A percentile compares a stretch with the other conserved stretches of the same genome.
These are phyloP conservation scores for Gnomoniopsis sp. DNA, from an alignment of 2,329 filamentous ascomycete species.

Conservation along the genomic window DNA sequence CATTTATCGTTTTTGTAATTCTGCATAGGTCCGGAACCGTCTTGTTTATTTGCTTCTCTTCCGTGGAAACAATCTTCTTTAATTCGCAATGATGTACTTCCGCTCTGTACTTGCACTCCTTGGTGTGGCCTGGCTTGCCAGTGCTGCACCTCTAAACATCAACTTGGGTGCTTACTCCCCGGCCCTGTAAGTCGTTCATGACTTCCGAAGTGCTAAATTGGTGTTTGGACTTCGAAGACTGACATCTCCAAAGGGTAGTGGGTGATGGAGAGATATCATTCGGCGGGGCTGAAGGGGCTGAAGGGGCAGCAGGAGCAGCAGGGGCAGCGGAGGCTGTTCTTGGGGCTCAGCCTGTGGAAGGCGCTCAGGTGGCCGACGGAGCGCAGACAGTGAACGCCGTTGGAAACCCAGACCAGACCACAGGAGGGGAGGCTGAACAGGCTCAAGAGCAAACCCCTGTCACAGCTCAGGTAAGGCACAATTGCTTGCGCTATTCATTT, in stretches of 20 bases:
- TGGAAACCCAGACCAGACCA: background rate
- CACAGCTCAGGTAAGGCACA: slow-evolving; percentile 1
- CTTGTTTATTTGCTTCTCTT: background rate
- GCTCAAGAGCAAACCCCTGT: background rate
- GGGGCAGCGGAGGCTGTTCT: slow-evolving; percentile 22
- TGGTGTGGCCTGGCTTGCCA: slow-evolving; percentile 22
- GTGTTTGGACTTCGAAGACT: too few species aligned
- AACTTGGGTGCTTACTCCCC: slow-evolving; percentile 49
- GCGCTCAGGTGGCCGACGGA: background rate
- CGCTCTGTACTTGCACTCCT: slow-evolving; percentile 6
- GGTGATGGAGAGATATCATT: slow-evolving; percentile 51
- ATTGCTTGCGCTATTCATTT: background rate
- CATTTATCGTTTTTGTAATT: background rate
- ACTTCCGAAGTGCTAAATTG: too few species aligned
- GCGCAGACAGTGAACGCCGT: background rate
- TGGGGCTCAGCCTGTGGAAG: background rate
- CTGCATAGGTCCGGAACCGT: slow-evolving; percentile 9
- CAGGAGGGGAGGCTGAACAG: background rate
- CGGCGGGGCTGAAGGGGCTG: slow-evolving; percentile 16
- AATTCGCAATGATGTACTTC: background rate
- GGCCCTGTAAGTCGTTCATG: slow-evolving; percentile 28
- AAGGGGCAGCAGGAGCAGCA: slow-evolving; percentile 31
- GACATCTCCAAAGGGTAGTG: slow-evolving; percentile 33
- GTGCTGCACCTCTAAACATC: slow-evolving; percentile 46
- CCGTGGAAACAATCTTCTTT: background rate